Percentiles rank a stretch among this genome's conserved stretches.
These are phyloP conservation scores for Penicillium tannophilum DNA, from an alignment of 495 filamentous ascomycete genomes.

Conservation along the genomic window DNA sequence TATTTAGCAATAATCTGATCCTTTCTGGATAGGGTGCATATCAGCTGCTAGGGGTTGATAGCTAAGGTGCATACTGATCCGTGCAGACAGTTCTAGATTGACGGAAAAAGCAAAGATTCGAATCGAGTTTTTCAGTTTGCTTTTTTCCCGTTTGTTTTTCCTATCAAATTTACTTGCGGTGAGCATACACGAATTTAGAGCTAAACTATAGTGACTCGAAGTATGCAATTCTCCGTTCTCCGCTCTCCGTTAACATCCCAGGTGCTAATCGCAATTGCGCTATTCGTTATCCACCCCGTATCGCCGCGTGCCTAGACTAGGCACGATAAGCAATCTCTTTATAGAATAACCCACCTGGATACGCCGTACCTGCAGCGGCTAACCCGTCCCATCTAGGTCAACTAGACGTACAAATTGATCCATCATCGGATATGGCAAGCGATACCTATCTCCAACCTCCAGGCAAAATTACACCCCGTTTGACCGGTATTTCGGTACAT, in stretches of 20 bases:
- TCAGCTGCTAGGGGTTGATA: constrained; percentile 18
- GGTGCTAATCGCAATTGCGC: constrained; percentile 11
- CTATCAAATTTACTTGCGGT: neutral
- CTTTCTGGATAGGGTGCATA: constrained; percentile 14
- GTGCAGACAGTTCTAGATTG: constrained; percentile 9
- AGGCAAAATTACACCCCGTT: neutral
- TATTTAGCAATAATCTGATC: constrained; percentile 17
- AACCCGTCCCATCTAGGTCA: neutral
- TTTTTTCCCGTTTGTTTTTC: neutral
- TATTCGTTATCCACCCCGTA: constrained; percentile 23
- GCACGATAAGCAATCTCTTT: constrained; percentile 1
- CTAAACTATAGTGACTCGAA: neutral
- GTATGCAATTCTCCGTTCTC: neutral
- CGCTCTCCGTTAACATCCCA: neutral
- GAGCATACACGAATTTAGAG: neutral
- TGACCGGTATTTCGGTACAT: constrained; percentile 7
- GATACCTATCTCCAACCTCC: neutral
- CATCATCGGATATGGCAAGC: constrained; percentile 1
- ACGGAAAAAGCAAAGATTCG: constrained; percentile 3
- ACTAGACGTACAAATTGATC: neutral
- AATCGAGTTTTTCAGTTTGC: neutral
- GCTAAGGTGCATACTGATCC: neutral
- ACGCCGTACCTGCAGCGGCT: constrained; percentile 8
- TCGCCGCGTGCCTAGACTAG: neutral
- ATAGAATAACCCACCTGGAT: constrained; percentile 2